Percentiles rank a stretch among this genome's conserved stretches.
Conservation (phyloP, 2,329 filamentous ascomycete genomes). For the Dactylella cylindrospora region DNA sequence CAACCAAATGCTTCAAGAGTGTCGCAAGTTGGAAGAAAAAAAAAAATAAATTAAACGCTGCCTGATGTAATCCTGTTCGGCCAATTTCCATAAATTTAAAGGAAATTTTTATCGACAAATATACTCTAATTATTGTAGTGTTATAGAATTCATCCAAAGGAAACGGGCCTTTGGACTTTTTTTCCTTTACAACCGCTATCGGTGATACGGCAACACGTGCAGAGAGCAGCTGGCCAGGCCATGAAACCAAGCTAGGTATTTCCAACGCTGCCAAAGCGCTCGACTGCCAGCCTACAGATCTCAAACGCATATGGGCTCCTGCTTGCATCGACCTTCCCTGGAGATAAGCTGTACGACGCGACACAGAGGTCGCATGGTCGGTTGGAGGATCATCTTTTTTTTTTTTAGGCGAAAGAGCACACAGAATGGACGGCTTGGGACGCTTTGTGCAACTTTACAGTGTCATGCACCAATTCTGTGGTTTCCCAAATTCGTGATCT, state of each 20-base stretch:
- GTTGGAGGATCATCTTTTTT: not conserved
- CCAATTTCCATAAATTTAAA: too few species aligned
- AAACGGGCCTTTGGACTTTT: too few species aligned
- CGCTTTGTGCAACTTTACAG: conserved; percentile 27
- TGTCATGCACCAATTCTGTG: conserved; percentile 14
- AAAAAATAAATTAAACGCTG: too few species aligned
- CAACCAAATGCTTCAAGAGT: too few species aligned
- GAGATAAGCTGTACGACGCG: conserved; percentile 32
- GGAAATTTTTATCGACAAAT: too few species aligned
- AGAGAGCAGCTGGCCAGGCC: too few species aligned
- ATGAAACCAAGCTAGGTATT: conserved; percentile 43
- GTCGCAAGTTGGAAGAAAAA: too few species aligned
- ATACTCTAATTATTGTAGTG: too few species aligned
- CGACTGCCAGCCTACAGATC: conserved; percentile 18
- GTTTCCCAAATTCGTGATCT: conserved; percentile 19
- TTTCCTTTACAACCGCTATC: conserved; percentile 1
- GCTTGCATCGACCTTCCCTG: conserved; percentile 36
- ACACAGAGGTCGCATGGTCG: conserved; percentile 37
- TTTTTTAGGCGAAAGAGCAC: not conserved
- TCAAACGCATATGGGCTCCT: conserved; percentile 26
- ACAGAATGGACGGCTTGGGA: conserved; percentile 19
- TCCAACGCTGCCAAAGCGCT: conserved; percentile 17
- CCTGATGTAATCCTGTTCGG: too few species aligned
- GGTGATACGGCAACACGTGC: conserved; percentile 42
- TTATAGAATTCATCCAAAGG: too few species aligned